Evolutionary conservation across 2,329 filamentous ascomycete genomes (phyloP), one percentile per base, ranked within the genome.

Genomic region (Verticillium isaacii): DNA sequence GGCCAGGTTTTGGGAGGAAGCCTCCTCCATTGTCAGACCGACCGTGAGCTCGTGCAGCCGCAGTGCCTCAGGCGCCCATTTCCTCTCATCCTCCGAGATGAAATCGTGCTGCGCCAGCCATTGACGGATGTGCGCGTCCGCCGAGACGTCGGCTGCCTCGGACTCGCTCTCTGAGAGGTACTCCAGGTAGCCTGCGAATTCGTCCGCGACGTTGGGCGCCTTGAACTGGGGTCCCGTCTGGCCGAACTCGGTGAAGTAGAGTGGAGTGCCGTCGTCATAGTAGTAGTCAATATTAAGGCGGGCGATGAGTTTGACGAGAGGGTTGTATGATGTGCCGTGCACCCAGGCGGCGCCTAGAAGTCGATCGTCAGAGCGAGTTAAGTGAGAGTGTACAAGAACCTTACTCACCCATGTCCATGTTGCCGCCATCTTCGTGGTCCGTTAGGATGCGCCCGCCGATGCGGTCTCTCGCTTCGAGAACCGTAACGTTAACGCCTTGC

Each of bases 291-390:
- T 60, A 5, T 32, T 19, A 45, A 60, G 50, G 32, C 29, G 36
- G 34, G 50, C 37, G 14, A 56, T 60, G 14, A 60, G 52, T 45
- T 60, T 60, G 19, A 60, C 58, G 2, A 56, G 34, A 14, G 58
- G 50, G 15, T 56, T 60, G 45, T 60, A 25, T 5, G 58, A 56
- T n/a, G 58, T 60, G 32, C n/a, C 58, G 19, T 60, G 58, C 58
- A 60, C 55, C 58, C 58, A 60, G 25, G 58, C 58, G 11, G 58
- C 58, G 37, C 50, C 58, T 60, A 5, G 14, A 19, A 25, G 25
- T 25, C 25, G 2, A 15, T 17, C n/a, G 19, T 60, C 41, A 60
- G 58, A 15, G 9, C 4, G 9, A 36, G 8, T 14, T 11, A 14
- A 14, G 34, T 2, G 8, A 36, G 34, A 36, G 7, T 2, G 12